These are phyloP conservation scores for Amphichorda felina DNA, from an alignment of 2,329 filamentous ascomycete genomes.

Conservation along the genomic window DNA sequence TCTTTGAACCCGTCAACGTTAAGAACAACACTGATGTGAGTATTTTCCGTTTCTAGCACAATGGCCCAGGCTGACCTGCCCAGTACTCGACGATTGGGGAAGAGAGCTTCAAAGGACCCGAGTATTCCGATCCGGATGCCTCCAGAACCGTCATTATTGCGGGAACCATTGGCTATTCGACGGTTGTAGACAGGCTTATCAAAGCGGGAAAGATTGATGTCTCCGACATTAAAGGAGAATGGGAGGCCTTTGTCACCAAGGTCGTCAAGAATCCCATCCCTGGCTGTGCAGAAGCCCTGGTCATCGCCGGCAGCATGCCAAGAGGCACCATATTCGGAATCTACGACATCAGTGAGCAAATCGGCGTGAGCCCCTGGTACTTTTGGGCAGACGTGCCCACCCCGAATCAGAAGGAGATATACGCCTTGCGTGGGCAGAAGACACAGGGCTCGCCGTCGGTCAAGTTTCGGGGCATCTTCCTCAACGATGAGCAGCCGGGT, in stretches of 20 bases:
- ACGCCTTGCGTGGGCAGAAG: conserved; percentile 40
- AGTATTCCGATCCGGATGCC: conserved; percentile 25
- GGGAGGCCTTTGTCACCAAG: conserved; percentile 41
- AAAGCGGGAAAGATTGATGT: conserved; percentile 9
- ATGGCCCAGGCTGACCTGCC: background rate
- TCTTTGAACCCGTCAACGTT: conserved; percentile 29
- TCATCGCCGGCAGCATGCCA: conserved; percentile 46
- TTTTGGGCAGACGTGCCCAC: conserved; percentile 54
- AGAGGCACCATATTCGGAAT: conserved; percentile 48
- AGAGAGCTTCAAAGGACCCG: conserved; percentile 22
- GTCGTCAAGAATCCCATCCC: conserved; percentile 34
- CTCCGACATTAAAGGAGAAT: conserved; percentile 25
- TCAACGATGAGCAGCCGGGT: conserved; percentile 59
- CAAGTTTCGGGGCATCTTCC: conserved; percentile 57
- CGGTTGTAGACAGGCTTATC: background rate
- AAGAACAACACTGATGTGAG: conserved; percentile 34
- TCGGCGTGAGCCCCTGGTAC: conserved; percentile 38
- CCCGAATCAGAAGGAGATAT: conserved; percentile 39
- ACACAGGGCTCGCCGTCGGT: conserved; percentile 48
- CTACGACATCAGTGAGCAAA: conserved; percentile 48
- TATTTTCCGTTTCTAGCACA: too few species aligned
- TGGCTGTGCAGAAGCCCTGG: conserved; percentile 28
- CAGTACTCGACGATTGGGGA: conserved; percentile 10
- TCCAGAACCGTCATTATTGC: conserved; percentile 6
- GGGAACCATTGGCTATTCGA: conserved; percentile 1